Percentiles rank a stretch among this genome's conserved stretches.
Evolutionary conservation across 2,329 filamentous ascomycete genomes (phyloP).

Genomic region (Xylaria sp.): DNA sequence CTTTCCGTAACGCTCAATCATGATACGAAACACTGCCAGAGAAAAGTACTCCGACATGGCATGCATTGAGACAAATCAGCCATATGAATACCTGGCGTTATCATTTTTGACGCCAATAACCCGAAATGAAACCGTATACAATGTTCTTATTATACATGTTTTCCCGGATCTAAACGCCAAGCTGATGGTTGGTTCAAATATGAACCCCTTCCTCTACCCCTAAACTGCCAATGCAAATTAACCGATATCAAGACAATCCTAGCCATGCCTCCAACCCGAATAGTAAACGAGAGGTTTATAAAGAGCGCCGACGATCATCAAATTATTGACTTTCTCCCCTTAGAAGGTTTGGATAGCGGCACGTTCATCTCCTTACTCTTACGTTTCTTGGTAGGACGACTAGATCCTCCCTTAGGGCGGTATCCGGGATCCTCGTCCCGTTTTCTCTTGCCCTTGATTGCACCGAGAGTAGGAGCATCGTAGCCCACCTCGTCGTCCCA

Average conservation of each 20-base stretch:
- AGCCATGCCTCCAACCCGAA: background rate
- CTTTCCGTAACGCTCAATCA: background rate
- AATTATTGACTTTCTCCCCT: conserved; percentile 31
- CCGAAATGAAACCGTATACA: background rate
- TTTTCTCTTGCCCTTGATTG: conserved; percentile 60
- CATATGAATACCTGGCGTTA: background rate
- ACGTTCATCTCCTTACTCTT: conserved; percentile 54
- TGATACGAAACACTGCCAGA: background rate
- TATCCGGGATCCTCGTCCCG: conserved; percentile 65
- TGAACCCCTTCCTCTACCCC: conserved; percentile 2
- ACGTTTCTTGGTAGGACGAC: conserved; percentile 61
- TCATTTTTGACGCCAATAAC: background rate
- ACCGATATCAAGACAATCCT: conserved; percentile 15
- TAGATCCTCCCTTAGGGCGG: conserved; percentile 61
- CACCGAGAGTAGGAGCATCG: conserved; percentile 41
- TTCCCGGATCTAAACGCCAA: conserved; percentile 20
- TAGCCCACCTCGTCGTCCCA: conserved; percentile 46
- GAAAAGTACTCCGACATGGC: background rate
- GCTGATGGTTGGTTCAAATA: background rate
- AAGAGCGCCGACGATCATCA: background rate
- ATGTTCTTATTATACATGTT: conserved; percentile 25
- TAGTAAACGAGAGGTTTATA: background rate
- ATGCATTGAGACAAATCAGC: background rate
- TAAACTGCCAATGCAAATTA: background rate
- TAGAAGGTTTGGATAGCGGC: conserved; percentile 27